These are phyloP conservation scores for Aechmea fasciata DNA, from an alignment of 176 grass and related monocot genomes.

Conservation along the genomic window DNA sequence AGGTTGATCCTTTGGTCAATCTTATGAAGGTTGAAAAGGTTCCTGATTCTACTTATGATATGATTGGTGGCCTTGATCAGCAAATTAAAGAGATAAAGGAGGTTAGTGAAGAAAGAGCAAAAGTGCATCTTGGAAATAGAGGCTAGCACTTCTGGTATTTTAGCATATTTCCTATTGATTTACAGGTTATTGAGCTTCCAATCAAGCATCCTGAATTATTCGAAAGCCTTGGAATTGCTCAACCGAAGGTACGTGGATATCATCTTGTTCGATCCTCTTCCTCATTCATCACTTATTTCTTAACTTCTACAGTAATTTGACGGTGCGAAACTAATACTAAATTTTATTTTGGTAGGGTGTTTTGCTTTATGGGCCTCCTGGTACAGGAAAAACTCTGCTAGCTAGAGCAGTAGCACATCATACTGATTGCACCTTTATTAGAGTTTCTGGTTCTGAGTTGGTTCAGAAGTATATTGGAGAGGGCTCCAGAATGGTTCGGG, in stretches of 20 bases:
- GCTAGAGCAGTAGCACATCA: constrained; percentile 97
- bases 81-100: constrained; percentile 99
- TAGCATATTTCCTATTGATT: constrained; percentile 2
- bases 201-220: constrained; percentile 98
- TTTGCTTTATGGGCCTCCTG: constrained; percentile 94
- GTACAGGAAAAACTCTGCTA: constrained; percentile 87
- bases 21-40: constrained; percentile 99
- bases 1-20: constrained; percentile 95
- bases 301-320: background rate
- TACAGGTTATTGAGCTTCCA: constrained; percentile 95
- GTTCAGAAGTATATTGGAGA: constrained; percentile 99
- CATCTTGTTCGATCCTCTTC: background rate
- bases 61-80: constrained; percentile 99
- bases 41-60: constrained; percentile 99
- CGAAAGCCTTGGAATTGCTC: constrained; percentile 95
- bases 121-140: background rate
- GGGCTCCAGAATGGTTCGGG: constrained; percentile 93
- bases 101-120: constrained; percentile 32
- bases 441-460: constrained; percentile 97
- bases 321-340: background rate
- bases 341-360: constrained; percentile 38
- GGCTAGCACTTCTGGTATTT: background rate
- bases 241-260: constrained; percentile 62
- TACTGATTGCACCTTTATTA: constrained; percentile 97
- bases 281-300: background rate